Conservation (phyloP, 2,329 filamentous ascomycete species). For the Penicillium paneum region DNA sequence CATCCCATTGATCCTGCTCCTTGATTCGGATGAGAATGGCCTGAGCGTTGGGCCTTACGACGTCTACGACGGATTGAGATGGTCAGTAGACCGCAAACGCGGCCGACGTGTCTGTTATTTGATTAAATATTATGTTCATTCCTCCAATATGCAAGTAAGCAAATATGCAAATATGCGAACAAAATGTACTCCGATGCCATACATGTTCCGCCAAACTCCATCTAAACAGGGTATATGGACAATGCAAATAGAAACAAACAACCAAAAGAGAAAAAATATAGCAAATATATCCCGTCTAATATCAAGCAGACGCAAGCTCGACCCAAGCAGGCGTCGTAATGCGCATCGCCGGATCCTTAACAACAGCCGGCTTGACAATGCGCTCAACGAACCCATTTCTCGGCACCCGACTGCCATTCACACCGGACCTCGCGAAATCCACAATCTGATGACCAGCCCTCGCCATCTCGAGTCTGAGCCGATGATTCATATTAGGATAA, state of each 20-base stretch:
- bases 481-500: constrained; percentile 39
- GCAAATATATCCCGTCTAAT: constrained; percentile 2
- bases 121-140: background rate
- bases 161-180: background rate
- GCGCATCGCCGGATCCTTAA: constrained; percentile 37
- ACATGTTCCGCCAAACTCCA: constrained; percentile 10
- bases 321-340: constrained; percentile 35
- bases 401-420: constrained; percentile 39
- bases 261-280: background rate
- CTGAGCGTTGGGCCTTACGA: too few relatives aligned
- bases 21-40: too few relatives aligned
- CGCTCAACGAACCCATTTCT: constrained; percentile 42
- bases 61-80: too few relatives aligned
- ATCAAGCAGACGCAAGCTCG: constrained; percentile 15
- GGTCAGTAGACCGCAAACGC: too few relatives aligned
- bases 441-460: constrained; percentile 44
- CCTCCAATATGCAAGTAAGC: background rate
- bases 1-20: too few relatives aligned
- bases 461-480: constrained; percentile 45
- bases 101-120: background rate
- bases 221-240: constrained; percentile 20
- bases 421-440: constrained; percentile 39
- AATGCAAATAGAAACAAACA: constrained; percentile 1
- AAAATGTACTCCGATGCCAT: background rate
- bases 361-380: constrained; percentile 38